Conservation (phyloP, 768 basidiomycete species). For the Termitomyces sp. region DNA sequence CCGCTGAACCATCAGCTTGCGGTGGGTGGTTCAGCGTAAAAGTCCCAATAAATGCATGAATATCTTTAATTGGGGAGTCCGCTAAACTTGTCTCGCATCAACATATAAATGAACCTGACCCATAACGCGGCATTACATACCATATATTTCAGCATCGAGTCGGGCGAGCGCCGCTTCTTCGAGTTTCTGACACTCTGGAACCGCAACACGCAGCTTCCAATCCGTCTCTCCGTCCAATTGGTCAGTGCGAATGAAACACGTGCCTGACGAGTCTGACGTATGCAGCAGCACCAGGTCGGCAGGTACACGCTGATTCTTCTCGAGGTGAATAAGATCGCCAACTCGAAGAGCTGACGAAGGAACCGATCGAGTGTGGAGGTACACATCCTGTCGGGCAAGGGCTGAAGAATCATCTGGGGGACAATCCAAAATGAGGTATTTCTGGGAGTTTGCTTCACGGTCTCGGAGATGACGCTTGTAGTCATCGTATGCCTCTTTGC, state of each 20-base stretch:
- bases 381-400: slow-evolving; percentile 30
- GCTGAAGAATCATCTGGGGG: slow-evolving; percentile 31
- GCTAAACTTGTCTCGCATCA: slow-evolving; percentile 40
- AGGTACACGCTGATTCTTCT: slow-evolving; percentile 97
- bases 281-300: slow-evolving; percentile 88
- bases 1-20: slow-evolving; percentile 16
- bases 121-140: slow-evolving; percentile 32
- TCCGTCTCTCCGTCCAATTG: slow-evolving; percentile 99
- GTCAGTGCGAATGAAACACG: slow-evolving; percentile 96
- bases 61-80: slow-evolving; percentile 94
- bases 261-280: slow-evolving; percentile 85
- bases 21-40: slow-evolving; percentile 66
- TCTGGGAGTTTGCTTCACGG: slow-evolving; percentile 90
- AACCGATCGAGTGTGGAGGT: slow-evolving; percentile 56
- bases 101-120: slow-evolving; percentile 8
- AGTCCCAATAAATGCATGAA: slow-evolving; percentile 92
- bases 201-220: slow-evolving; percentile 94
- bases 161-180: slow-evolving; percentile 47
- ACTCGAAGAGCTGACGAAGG: slow-evolving; percentile 87
- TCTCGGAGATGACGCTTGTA: slow-evolving; percentile 92
- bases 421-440: slow-evolving; percentile 78
- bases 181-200: slow-evolving; percentile 77
- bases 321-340: slow-evolving; percentile 85
- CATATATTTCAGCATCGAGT: slow-evolving; percentile 87
- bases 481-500: slow-evolving; percentile 98